Evolutionary conservation across 2,329 filamentous ascomycete genomes (phyloP), one percentile per base, ranked within the genome.

Genomic region (Beauveria scarabaeidicola): DNA sequence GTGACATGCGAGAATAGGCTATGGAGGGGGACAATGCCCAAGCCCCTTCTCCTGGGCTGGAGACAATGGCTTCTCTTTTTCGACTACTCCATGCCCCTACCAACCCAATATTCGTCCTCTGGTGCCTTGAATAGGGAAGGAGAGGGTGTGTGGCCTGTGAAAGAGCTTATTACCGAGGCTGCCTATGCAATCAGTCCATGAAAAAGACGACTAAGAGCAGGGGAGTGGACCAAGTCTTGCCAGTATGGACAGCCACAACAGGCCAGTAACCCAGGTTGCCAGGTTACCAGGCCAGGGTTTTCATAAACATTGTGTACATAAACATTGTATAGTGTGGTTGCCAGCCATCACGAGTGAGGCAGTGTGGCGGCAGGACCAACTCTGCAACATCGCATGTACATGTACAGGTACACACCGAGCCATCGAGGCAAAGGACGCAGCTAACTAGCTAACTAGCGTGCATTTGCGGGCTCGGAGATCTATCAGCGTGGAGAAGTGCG

Each of bases 121-220:
- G 48, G 9, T 47, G 19, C 41, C 19, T 47, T 13, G 27, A 59
- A 6, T 10, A 17, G 19, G n/a, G 32, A 44, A 25, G 21, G 15
- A 21, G 41, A 23, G 52, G 44, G 58, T 19, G 44, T 54, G 43
- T 51, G 44, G 58, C 58, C 51, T 60, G 58, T 60, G 58, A 60
- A 54, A 55, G 50, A 19, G 58, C 8, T 55, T 53, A 48, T 55
- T 55, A 50, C 52, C 52, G 52, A 60, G 58, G 58, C 58, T 23
- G 58, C 52, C 52, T 43, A 50, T 55, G 25, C 32, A 44, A 52
- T 55, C n/a, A 9, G 51, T 36, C 27, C 11, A 41, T 17, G 19
- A 38, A 40, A 19, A 13, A 48, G 41, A 40, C 15, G 27, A 15
- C 27, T 47, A 19, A 17, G 4, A 58, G 27, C 29, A 53, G 7